Conservation (phyloP, 345 rosid genomes). For the Gossypium sturtianum region DNA sequence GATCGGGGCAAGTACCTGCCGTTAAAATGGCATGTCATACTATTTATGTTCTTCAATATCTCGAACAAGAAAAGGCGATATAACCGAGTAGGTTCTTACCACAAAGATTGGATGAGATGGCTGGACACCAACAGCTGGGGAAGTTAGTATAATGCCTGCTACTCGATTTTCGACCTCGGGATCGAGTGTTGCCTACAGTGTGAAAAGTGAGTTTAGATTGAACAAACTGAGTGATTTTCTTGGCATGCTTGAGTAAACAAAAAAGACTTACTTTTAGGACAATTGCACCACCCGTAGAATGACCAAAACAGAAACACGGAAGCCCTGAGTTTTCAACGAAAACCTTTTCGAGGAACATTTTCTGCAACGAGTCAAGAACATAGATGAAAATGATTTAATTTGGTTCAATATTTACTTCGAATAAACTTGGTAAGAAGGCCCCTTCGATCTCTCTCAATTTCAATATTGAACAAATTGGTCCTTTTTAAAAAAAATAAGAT, state of each 20-base stretch:
- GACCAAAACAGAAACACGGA: constrained; percentile 90
- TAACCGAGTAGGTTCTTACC: constrained; percentile 29
- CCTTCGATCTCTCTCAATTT: too few relatives aligned
- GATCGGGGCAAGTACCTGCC: constrained; percentile 75
- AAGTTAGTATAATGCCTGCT: constrained; percentile 73
- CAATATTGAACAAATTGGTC: too few relatives aligned
- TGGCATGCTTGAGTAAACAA: not conserved
- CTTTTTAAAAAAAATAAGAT: too few relatives aligned
- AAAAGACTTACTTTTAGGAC: constrained; percentile 54
- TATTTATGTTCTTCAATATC: not conserved
- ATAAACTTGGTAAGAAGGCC: not conserved
- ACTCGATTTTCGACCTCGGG: constrained; percentile 52
- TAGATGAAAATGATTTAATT: not conserved
- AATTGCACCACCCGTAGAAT: constrained; percentile 91
- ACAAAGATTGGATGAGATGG: constrained; percentile 81
- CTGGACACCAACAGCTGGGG: constrained; percentile 96
- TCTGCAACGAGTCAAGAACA: constrained; percentile 35
- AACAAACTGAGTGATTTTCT: not conserved
- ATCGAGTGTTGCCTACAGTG: constrained; percentile 58
- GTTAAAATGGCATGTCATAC: not conserved
- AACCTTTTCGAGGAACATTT: constrained; percentile 59
- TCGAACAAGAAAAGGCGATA: not conserved
- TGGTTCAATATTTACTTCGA: not conserved
- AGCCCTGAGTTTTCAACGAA: constrained; percentile 58
- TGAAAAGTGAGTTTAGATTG: not conserved